Base-by-base conservation (phyloP, 1,139 yeast species). In the Zygosaccharomyces sapae region DNA sequence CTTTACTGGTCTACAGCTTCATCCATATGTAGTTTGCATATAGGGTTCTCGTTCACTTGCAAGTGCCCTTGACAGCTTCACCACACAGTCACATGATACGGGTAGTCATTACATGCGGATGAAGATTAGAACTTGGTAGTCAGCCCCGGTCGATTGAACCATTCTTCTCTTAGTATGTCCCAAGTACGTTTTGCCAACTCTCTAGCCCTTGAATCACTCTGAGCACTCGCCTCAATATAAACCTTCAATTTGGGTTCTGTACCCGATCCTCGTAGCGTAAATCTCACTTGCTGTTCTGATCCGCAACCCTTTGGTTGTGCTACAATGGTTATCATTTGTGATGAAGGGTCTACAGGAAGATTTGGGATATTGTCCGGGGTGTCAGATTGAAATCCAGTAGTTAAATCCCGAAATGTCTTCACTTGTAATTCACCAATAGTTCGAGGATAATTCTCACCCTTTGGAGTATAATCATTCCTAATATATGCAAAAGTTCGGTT, bases 161-260 rank as follows among this genome's bases (percentile, higher is more conserved):
- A 85, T 44, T 72, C 71, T 0, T 52, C 50, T 49, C 67, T 71
- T 38, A 90, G 68, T 0, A 74, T 62, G 4, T 72, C 67, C 97
- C 97, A 90, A n/a, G 88, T 84, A 25, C 70, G 67, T 9, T 67
- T 66, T 0, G 95, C 92, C 9, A 83, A 62, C 0, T 46, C 54
- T 1, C 57, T 52, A 0, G 96, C 87, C 4, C 63, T 58, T 1
- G 55, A 61, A 41, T 76, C 83, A 8, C 63, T 56, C 0, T 55
- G 49, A 0, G 86, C 76, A 35, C 67, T 68, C 0, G 95, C 95
- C 63, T 92, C 97, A 38, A 92, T 83, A 67, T 92, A 92, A 1
- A 90, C 87, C 66, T 92, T 92, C 52, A 92, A 71, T 62, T 92
- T 92, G 3, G 97, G 97, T 63, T 92, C 98, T 0, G 98, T 92